Evolutionary conservation across 257 asterid species (phyloP), one percentile per base, ranked within the genome.

Genomic region (Anisodus acutangulus): DNA sequence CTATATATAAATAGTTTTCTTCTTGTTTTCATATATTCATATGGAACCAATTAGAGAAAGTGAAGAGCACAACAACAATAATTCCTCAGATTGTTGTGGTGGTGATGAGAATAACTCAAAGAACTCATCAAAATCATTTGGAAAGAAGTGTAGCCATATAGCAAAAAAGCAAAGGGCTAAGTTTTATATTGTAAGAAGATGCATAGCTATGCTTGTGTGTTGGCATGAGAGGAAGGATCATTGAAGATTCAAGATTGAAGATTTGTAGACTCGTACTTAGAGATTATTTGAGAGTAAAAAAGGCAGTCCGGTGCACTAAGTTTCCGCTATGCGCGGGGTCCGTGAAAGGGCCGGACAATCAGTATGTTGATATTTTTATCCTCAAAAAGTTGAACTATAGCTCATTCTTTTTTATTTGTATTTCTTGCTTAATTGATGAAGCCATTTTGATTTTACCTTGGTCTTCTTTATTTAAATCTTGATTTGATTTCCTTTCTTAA

Each of bases 171-270:
- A 76, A 76, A 76, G 81, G 47, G 81, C 81, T 51, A 76, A 76
- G 81, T 76, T 76, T 76, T 76, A 76, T 4, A 76, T 76, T 51
- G 81, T 76, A 6, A 51, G 81, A 51, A 76, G 81, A 76, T 76
- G 81, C 8, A 76, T 76, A 3, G 81, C 81, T 51, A 76, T 76
- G 81, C 81, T 76, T 76, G 81, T 76, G 62, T 76, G 98, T 87
- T 94, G 97, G 98, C 95, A 85, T 53, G 97, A 94, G 84, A 87
- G 88, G 22, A 89, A 83, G 31, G 93, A 92, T 15, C 87, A 85
- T 55, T 90, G 87, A 83, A 59, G 45, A 8, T 16, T 66, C 19
- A 64, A 63, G 47, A 13, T 82, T 13, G 10, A 67, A 67, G 74
- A 37, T 68, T 39, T 39, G 78, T 68, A 68, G 51, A 15, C 53